Evolutionary conservation across 768 basidiomycete species (phyloP), one percentile per base, ranked within the genome.

Genomic region (Auriscalpium orientale): DNA sequence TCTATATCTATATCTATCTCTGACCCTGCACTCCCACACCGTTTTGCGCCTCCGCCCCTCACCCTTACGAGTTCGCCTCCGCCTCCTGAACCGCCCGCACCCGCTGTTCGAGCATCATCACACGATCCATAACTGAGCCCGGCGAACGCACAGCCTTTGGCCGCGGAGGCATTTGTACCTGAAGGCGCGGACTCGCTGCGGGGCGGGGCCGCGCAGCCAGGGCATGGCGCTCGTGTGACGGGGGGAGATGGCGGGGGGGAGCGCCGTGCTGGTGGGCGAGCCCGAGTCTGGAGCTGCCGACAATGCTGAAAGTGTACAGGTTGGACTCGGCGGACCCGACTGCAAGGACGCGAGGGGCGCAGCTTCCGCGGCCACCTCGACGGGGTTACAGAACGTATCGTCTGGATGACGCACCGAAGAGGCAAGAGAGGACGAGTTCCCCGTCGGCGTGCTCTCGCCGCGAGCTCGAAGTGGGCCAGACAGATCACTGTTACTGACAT

Each of bases 71-170:
- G 43, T 20, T 20, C 51, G 35, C 52, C 21, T 21, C 12, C 4
- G 22, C 48, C 38, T 53, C 43, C 13, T 36, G 11, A 10, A 50
- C 44, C 20, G 51, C 36, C 38, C 13, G 43, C 36, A 34, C 49
- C 11, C 52, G 46, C 28, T 54, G 51, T 46, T 60, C 59, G 36
- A 60, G 51, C 43, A 51, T 35, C 47, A 53, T 54, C 50, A 58
- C 57, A 12, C 54, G 37, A 13, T 60, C 59, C 53, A 53, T 58
- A 37, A 60, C 59, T 20, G 56, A 60, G 34, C 59, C 40, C 35
- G 56, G 51, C 11, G 33, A 34, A 10, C 47, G 8, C 44, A 18
- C 49, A 10, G 38, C 18, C 52, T 49, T 51, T 16, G 35, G 38
- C 37, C 54, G 36, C 21, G 36, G 49, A 16, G 59, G 59, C 37